Evolutionary conservation across 495 filamentous ascomycete genomes (phyloP).

Genomic region (Penicillium steckii): DNA sequence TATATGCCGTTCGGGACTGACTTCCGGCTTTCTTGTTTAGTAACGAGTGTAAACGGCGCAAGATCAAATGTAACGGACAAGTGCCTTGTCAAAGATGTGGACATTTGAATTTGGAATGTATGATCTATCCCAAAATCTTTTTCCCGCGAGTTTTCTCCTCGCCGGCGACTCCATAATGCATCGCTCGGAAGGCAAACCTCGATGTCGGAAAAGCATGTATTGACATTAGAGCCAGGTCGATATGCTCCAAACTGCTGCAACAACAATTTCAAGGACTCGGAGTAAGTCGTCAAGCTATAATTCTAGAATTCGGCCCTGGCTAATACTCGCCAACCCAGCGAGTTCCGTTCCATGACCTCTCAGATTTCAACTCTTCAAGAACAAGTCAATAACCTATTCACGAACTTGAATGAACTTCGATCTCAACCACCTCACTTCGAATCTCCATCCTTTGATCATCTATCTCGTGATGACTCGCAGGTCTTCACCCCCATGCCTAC

Average conservation of each 20-base stretch:
- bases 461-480: conserved; percentile 40
- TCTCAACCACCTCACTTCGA: conserved; percentile 36
- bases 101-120: conserved; percentile 80
- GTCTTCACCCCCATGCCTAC: conserved; percentile 34
- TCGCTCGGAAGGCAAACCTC: conserved; percentile 3
- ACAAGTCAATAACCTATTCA: conserved; percentile 75
- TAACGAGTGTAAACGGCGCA: conserved; percentile 91
- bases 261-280: conserved; percentile 78
- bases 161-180: neutral
- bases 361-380: conserved; percentile 77
- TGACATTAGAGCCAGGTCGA: conserved; percentile 41
- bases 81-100: conserved; percentile 86
- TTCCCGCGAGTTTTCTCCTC: neutral
- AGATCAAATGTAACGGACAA: conserved; percentile 95
- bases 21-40: conserved; percentile 22
- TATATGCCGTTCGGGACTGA: conserved; percentile 14
- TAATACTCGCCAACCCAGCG: conserved; percentile 37
- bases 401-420: conserved; percentile 64
- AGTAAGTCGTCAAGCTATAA: conserved; percentile 40
- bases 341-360: conserved; percentile 75
- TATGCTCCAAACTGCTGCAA: conserved; percentile 93
- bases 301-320: conserved; percentile 7
- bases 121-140: conserved; percentile 7
- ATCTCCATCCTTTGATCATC: conserved; percentile 36
- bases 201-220: neutral